Evolutionary conservation across 2,329 filamentous ascomycete species (phyloP), one percentile per base, ranked within the genome.

Genomic region (Botrytis paeoniae): DNA sequence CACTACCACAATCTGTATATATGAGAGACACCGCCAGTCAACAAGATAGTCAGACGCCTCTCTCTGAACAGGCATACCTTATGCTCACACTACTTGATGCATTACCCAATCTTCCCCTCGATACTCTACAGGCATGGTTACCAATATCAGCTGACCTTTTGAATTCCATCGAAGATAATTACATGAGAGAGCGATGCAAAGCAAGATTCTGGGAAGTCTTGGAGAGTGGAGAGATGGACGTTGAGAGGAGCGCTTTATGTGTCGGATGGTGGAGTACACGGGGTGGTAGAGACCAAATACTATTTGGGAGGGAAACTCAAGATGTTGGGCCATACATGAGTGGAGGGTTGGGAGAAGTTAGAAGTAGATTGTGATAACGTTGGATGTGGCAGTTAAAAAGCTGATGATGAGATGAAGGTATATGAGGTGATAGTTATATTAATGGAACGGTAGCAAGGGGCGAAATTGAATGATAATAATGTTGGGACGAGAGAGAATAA

Each of bases 231-330:
- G 91, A 92, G 80, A 92, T 93, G 89, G 91, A 93, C 82, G 86
- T 92, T 41, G 89, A 92, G 77, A 85, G 90, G 63, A 89, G 90
- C 35, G 85, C 87, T 75, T 84, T 89, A 70, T 91, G 89, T 77
- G 89, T 92, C 61, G 85, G 85, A 7, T 93, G 91, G 91, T 93
- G 91, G 91, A 88, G 85, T 54, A 79, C 75, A 48, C 89, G 88
- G 39, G 83, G 84, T 29, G 79, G 80, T 14, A 76, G 79, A 69
- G 77, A 79, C 29, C 76, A 71, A 29, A 78, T 81, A 5, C 64
- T 81, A 25, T 78, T 76, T 75, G 76, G 74, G 25, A 45, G 71
- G 41, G 65, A 70, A 48, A 29, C 59, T 25, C 60, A 69, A 4
- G 74, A 75, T 25, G 45, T 57, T 62, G 79, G 74, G 1, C 74